These are phyloP conservation scores for Corynespora cassiicola DNA, from an alignment of 2,329 filamentous ascomycete species.

Conservation along the genomic window DNA sequence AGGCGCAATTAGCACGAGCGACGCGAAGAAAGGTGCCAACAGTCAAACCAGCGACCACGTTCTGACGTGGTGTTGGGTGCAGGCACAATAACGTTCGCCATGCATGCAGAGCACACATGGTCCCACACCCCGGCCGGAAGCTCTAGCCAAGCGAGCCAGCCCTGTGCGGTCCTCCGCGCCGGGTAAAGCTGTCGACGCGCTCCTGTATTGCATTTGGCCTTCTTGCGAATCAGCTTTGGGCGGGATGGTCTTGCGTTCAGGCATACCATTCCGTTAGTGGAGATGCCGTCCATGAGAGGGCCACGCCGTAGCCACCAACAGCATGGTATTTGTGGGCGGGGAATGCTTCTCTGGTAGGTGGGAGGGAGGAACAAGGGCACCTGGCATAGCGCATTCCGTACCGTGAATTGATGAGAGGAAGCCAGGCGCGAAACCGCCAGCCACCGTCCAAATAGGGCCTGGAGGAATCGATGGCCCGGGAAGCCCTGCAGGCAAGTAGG, in stretches of 20 bases:
- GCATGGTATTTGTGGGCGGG: conserved; percentile 11
- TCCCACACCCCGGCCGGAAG: too few species aligned
- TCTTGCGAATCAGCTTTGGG: conserved; percentile 24
- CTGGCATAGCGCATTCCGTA: too few species aligned
- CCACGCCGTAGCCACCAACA: conserved; percentile 21
- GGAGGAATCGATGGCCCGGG: neutral
- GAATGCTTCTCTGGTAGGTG: too few species aligned
- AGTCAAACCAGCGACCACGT: neutral
- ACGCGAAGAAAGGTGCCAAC: neutral
- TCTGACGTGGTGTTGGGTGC: conserved; percentile 3
- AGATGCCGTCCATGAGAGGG: conserved; percentile 7
- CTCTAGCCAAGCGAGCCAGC: conserved; percentile 30
- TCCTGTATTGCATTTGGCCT: conserved; percentile 1
- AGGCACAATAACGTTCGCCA: too few species aligned
- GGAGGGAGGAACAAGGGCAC: too few species aligned
- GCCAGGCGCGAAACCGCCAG: conserved; percentile 9
- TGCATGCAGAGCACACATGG: too few species aligned
- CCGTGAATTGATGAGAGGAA: too few species aligned
- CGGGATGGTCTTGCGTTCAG: conserved; percentile 7
- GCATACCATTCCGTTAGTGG: conserved; percentile 26
- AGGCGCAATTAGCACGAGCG: conserved; percentile 2
- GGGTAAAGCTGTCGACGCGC: conserved; percentile 32
- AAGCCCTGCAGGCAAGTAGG: conserved; percentile 14
- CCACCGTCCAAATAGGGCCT: conserved; percentile 16
- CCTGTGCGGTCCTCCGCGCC: conserved; percentile 36